Evolutionary conservation across 768 basidiomycete genomes (phyloP), one percentile per base, ranked within the genome.

Genomic region (Trametes cingulata): DNA sequence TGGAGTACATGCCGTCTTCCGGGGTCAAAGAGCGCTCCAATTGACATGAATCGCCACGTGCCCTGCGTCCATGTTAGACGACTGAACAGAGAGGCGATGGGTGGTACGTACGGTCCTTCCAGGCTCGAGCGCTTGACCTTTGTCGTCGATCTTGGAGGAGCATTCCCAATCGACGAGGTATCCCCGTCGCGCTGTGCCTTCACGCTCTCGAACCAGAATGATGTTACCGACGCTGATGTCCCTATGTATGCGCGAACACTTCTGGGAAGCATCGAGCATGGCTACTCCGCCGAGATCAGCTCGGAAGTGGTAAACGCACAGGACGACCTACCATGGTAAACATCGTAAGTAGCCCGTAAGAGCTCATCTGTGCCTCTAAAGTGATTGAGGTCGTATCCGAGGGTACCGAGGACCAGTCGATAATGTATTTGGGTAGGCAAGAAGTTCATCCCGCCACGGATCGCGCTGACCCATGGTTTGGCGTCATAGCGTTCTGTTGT

Each of bases 161-260:
- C 41, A 41, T 19, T 61, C 59, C 59, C 59, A 61, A 22, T 61
- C 59, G 40, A 61, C 52, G 6, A 61, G 37, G 20, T 45, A 58
- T 7, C 57, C 57, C 40, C 24, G 24, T 15, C 37, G 37, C 15
- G n/a, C 35, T 14, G 33, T 40, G 7, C 29, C 12, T 0, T 36
- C 57, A 13, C 15, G 8, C 19, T 52, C 49, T 20, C 40, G 35
- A 15, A 51, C 49, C 2, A 58, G 48, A 12, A 58, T 54, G 47
- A 54, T 54, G 59, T 60, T 60, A 6, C 52, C 46, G 3, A 39
- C 7, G 19, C 59, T 55, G 37, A 62, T 62, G 37, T 56, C 61
- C 17, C 51, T 40, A 24, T 51, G 50, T n/a, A 60, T 46, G 12
- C 51, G 39, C 1, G 39, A 40, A 7, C 12, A 41, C 19, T 55